Conservation (phyloP, 139 green algal genomes). For the Volvox reticuliferus region DNA sequence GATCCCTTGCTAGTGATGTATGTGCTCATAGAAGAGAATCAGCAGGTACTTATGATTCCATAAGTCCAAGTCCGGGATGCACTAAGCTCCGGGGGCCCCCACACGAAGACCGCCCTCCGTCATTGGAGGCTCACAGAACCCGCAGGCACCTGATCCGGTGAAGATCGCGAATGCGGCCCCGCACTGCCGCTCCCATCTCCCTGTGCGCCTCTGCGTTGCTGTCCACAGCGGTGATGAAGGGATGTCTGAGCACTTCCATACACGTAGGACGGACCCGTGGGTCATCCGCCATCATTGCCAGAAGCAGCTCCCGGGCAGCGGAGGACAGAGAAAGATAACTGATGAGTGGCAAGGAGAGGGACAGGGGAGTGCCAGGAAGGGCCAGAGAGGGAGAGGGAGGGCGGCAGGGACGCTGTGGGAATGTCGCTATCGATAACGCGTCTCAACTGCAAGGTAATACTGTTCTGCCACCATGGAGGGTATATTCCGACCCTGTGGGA, state of each 20-base stretch:
- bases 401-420: no score
- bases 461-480: no score
- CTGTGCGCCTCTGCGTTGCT: conserved; percentile 18
- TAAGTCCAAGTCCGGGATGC: no score
- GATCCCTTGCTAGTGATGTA: no score
- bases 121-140: no score
- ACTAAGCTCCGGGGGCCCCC: no score
- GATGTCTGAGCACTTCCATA: conserved; percentile 11
- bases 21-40: no score
- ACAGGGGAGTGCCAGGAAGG: background rate
- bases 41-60: no score
- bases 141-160: background rate
- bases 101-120: no score
- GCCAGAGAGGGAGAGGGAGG: background rate
- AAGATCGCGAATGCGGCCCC: background rate
- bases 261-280: background rate
- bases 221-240: conserved; percentile 38
- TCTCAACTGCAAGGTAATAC: no score
- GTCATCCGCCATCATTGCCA: conserved; percentile 31
- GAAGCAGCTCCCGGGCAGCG: background rate
- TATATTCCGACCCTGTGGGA: no score
- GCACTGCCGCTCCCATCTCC: conserved; percentile 13
- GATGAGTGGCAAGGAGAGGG: background rate
- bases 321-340: conserved; percentile 22
- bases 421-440: no score